phyloP scores from a whole-genome alignment of 2,329 filamentous ascomycete species.

The Diplodia sapinea region DNA sequence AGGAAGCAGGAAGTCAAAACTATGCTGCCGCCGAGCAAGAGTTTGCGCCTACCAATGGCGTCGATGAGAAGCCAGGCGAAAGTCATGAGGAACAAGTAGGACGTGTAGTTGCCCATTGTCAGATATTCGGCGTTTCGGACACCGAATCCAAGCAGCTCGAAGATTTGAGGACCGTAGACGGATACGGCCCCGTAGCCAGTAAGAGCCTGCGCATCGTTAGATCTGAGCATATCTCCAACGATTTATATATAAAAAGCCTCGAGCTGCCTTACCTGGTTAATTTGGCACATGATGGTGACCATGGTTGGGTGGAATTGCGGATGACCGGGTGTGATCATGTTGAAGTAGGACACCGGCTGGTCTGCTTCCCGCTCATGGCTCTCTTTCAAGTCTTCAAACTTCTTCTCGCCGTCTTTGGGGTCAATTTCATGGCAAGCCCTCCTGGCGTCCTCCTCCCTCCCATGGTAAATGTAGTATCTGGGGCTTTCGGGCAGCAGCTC shows the following conservation, averaged over 20 bases:
- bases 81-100: constrained; percentile 67
- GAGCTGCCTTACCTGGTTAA: constrained; percentile 57
- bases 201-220: constrained; percentile 50
- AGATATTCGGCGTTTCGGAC: constrained; percentile 60
- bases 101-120: constrained; percentile 66
- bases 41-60: constrained; percentile 59
- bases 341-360: constrained; percentile 57
- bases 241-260: too few relatives aligned
- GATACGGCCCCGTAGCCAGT: constrained; percentile 66
- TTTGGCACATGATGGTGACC: constrained; percentile 66
- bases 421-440: constrained; percentile 57
- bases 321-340: constrained; percentile 63
- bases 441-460: constrained; percentile 57
- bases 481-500: constrained; percentile 63
- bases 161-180: constrained; percentile 69
- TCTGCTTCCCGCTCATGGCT: constrained; percentile 58
- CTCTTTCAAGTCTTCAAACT: constrained; percentile 58
- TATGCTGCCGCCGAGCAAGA: constrained; percentile 60
- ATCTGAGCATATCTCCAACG: background rate
- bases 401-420: constrained; percentile 57
- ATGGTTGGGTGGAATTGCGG: constrained; percentile 66
- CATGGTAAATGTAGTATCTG: constrained; percentile 62
- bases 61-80: constrained; percentile 66
- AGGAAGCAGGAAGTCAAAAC: constrained; percentile 57
- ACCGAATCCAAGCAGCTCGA: constrained; percentile 64